Evolutionary conservation across 768 basidiomycete species (phyloP).

Genomic region (Leccinum broughii): DNA sequence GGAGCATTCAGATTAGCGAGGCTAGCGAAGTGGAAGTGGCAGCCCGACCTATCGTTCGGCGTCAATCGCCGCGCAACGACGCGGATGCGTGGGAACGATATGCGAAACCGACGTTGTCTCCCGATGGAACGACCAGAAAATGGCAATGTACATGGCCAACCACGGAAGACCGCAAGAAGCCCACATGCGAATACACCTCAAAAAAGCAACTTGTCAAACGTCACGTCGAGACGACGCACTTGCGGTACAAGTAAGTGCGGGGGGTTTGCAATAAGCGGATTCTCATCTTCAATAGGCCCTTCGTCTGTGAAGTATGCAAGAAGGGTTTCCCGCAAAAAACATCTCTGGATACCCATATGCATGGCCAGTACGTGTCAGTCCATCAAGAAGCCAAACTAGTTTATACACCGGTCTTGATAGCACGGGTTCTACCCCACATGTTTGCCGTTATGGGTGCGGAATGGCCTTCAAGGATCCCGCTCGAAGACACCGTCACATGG

Average conservation of each 20-base stretch:
- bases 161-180: constrained; percentile 32
- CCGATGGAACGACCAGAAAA: constrained; percentile 36
- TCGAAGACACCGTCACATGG: constrained; percentile 59
- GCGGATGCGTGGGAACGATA: constrained; percentile 36
- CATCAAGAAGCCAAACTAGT: constrained; percentile 1
- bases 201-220: constrained; percentile 71
- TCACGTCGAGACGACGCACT: constrained; percentile 63
- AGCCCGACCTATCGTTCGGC: constrained; percentile 19
- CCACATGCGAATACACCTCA: constrained; percentile 43
- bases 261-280: constrained; percentile 6
- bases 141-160: constrained; percentile 46
- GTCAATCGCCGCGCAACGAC: constrained; percentile 30
- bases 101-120: constrained; percentile 33
- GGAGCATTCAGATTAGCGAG: constrained; percentile 33
- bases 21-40: constrained; percentile 28
- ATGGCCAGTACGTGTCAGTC: constrained; percentile 45
- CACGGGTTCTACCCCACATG: constrained; percentile 56
- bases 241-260: constrained; percentile 55
- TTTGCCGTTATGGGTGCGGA: constrained; percentile 51
- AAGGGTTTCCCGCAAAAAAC: constrained; percentile 62
- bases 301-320: constrained; percentile 50
- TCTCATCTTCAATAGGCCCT: constrained; percentile 42
- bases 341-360: constrained; percentile 55
- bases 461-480: constrained; percentile 65
- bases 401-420: constrained; percentile 35